Base-by-base conservation (phyloP, 495 filamentous ascomycete genomes). In the Penicillium crystallinum region DNA sequence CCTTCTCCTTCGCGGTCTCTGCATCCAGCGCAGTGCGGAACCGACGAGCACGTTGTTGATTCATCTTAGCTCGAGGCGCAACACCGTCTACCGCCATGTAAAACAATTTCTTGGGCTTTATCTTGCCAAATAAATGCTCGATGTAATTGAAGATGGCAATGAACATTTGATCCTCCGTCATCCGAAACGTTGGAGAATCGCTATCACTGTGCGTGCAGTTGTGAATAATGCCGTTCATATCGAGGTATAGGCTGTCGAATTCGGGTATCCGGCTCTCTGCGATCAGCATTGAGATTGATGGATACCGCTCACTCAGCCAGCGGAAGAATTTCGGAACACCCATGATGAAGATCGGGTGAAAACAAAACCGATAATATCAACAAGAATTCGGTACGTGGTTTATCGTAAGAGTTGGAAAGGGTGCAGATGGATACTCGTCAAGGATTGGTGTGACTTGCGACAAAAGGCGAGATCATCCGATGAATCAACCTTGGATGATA, bases 121-220 rank as follows among this genome's bases (percentile, higher is more conserved):
- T 99, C 72, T 97, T 97, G 44, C 91, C 91, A 61, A 95, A 99
- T 9, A 99, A 73, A 76, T 99, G 95, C 70, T 99, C 95, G 55
- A 99, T 97, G 66, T 99, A 99, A 73, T 97, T 97, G 81, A 99
- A 99, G 54, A 99, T 99, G 19, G 89, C 87, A 55, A 97, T 97
- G 69, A 97, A 97, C 91, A 97, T 97, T 69, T 96, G 86, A 65
- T 97, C 95, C 66, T 99, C 95, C 40, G 85, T 90, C 78, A 99
- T 87, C 43, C 92, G 90, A 63, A 91, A 92, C 0, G 87, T 91
- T 3, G 91, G 83, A 54, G 90, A 90, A 59, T 90, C 88, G 9
- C 88, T 86, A 63, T 99, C 93, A 50, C 88, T 96, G 74, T 99
- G 95, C 48, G 95, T 97, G 67, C 95, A 99, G 67, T 99, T 99